Conservation (phyloP, 2,329 filamentous ascomycete species). For the Lecanoromycetidae sp. region DNA sequence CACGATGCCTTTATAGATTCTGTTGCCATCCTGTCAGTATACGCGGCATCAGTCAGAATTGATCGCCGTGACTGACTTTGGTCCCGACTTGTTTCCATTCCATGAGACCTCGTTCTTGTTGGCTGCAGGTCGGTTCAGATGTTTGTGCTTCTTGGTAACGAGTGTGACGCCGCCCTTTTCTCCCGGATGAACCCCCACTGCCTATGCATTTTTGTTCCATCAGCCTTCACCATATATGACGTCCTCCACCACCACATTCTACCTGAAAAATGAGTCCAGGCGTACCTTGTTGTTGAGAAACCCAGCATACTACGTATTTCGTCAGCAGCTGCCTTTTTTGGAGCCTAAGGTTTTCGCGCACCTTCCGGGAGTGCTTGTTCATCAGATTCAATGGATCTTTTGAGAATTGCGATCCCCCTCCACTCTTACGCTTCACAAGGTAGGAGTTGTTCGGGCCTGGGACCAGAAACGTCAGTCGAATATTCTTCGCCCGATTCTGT, state of each 20-base stretch:
- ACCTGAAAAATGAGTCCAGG: constrained; percentile 10
- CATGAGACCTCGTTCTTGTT: constrained; percentile 54
- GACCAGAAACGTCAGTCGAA: constrained; percentile 1
- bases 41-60: background rate
- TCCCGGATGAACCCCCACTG: constrained; percentile 63
- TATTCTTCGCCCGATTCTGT: background rate
- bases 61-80: constrained; percentile 53
- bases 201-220: constrained; percentile 38
- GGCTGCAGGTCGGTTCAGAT: constrained; percentile 60
- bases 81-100: constrained; percentile 58
- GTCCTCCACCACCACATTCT: background rate
- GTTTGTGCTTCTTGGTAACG: constrained; percentile 70
- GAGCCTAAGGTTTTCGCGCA: constrained; percentile 35
- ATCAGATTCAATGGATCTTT: constrained; percentile 85
- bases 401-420: constrained; percentile 79
- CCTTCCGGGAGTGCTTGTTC: constrained; percentile 88
- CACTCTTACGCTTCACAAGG: constrained; percentile 77
- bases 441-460: constrained; percentile 77
- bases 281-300: constrained; percentile 86
- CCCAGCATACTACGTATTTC: constrained; percentile 59
- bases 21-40: constrained; percentile 29
- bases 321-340: constrained; percentile 2
- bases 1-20: constrained; percentile 83
- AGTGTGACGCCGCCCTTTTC: constrained; percentile 72
- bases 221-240: background rate